Percentiles rank a stretch among this genome's conserved stretches.
These are phyloP conservation scores for Sugiyamaella neomexicana DNA, from an alignment of 1,139 yeast species.

Conservation along the genomic window DNA sequence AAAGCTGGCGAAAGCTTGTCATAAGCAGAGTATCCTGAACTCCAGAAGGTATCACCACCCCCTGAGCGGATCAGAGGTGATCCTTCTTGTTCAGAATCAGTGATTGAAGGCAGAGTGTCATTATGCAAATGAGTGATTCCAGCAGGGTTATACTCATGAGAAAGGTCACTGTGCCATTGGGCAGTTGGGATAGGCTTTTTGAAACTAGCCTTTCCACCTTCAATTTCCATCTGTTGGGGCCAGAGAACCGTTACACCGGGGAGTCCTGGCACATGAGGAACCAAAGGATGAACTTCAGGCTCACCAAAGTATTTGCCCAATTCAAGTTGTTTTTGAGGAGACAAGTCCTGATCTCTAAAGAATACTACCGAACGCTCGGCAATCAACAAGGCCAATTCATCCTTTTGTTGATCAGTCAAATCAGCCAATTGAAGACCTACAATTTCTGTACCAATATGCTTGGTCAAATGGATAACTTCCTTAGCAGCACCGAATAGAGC, in stretches of 20 bases:
- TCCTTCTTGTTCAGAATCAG: not conserved
- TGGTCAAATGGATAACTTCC: constrained; percentile 48
- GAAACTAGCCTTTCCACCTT: constrained; percentile 13
- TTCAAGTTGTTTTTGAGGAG: constrained; percentile 52
- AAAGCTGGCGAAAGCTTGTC: constrained; percentile 64
- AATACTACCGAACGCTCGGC: constrained; percentile 69
- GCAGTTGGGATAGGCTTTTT: constrained; percentile 23
- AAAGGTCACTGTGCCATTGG: constrained; percentile 67
- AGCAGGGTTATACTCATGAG: constrained; percentile 72
- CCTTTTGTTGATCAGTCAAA: constrained; percentile 53
- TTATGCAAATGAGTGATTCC: constrained; percentile 62
- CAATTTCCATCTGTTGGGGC: constrained; percentile 42
- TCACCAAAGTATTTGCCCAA: constrained; percentile 68
- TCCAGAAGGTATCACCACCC: constrained; percentile 66
- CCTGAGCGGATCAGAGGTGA: not conserved
- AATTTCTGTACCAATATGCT: constrained; percentile 65
- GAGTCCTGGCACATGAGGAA: constrained; percentile 61
- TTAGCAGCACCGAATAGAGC: constrained; percentile 52
- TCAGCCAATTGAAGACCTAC: constrained; percentile 58
- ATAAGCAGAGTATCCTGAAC: constrained; percentile 63
- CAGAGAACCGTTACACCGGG: constrained; percentile 56
- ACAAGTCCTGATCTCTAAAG: constrained; percentile 59
- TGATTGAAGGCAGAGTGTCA: constrained; percentile 51
- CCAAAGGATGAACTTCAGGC: constrained; percentile 70
- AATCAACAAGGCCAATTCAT: constrained; percentile 63